Conservation (phyloP, 2,329 filamentous ascomycete genomes). For the Curvularia verruculosa region DNA sequence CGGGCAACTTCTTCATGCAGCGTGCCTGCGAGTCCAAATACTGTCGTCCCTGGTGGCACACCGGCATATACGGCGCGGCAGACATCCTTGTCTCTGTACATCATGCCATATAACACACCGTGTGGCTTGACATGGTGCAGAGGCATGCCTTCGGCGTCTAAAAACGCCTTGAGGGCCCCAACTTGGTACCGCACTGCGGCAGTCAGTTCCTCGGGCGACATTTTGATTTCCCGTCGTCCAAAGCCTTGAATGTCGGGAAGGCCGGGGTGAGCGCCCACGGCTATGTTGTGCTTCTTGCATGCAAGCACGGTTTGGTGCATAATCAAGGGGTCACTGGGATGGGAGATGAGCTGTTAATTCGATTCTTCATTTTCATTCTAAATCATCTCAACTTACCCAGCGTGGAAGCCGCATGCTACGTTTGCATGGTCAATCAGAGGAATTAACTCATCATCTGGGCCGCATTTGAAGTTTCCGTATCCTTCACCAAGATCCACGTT, state of each 20-base stretch:
- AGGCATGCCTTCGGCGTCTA: slow-evolving; percentile 61
- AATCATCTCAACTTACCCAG: slow-evolving; percentile 34
- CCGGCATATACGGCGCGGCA: slow-evolving; percentile 61
- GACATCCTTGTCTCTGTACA: slow-evolving; percentile 58
- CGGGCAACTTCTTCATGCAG: slow-evolving; percentile 61
- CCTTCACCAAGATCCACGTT: slow-evolving; percentile 62
- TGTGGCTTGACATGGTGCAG: slow-evolving; percentile 69
- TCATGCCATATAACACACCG: slow-evolving; percentile 65
- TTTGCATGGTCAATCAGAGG: slow-evolving; percentile 67
- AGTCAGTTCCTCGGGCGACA: slow-evolving; percentile 62
- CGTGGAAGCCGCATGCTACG: slow-evolving; percentile 66
- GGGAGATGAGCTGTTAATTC: too few relatives aligned
- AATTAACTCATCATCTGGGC: slow-evolving; percentile 66
- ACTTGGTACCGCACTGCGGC: slow-evolving; percentile 68
- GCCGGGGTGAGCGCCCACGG: slow-evolving; percentile 67
- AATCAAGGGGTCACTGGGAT: slow-evolving; percentile 62
- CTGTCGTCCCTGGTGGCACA: slow-evolving; percentile 57
- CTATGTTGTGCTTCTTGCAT: slow-evolving; percentile 64
- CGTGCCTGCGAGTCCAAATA: slow-evolving; percentile 63
- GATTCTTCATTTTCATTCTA: neutral
- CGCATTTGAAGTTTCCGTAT: slow-evolving; percentile 59
- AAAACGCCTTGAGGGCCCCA: slow-evolving; percentile 65
- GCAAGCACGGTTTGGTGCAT: slow-evolving; percentile 66
- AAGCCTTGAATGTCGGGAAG: slow-evolving; percentile 70
- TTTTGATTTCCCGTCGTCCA: slow-evolving; percentile 66